phyloP scores from a whole-genome alignment of 768 basidiomycete species.

The Albatrellus ellisii region DNA sequence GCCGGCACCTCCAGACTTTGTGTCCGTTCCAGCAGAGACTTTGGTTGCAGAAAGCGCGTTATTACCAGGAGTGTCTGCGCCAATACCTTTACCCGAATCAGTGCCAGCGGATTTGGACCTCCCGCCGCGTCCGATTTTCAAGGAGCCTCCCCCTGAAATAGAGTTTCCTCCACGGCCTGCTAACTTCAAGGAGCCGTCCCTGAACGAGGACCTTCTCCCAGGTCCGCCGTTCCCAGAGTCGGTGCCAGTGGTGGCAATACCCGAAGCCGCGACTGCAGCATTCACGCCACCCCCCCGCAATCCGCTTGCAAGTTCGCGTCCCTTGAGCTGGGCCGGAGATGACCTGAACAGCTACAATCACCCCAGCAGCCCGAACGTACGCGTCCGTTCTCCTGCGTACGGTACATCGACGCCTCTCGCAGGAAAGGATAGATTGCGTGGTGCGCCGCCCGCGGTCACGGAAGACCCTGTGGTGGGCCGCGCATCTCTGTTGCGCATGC shows the following conservation, averaged over 20 bases:
- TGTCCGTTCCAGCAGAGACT: too few species aligned
- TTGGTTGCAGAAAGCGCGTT: too few species aligned
- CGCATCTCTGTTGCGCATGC: slow-evolving; percentile 8
- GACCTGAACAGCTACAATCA: slow-evolving; percentile 22
- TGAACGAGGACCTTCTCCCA: slow-evolving; percentile 9
- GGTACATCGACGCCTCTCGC: slow-evolving; percentile 4
- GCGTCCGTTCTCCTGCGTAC: slow-evolving; percentile 10
- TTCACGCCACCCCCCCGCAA: too few species aligned
- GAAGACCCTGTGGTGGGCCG: slow-evolving; percentile 7
- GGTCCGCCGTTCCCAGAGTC: slow-evolving; percentile 12
- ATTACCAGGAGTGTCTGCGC: too few species aligned
- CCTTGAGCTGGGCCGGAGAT: slow-evolving; percentile 27
- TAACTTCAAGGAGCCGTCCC: slow-evolving; percentile 25
- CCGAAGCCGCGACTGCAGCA: too few species aligned
- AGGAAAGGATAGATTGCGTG: slow-evolving; percentile 1
- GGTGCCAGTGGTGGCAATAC: slow-evolving; percentile 25
- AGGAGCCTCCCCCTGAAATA: slow-evolving; percentile 48
- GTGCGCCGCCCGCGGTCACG: slow-evolving; percentile 7
- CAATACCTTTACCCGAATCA: slow-evolving; percentile 11
- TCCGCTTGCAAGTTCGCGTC: too few species aligned
- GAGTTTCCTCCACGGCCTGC: slow-evolving; percentile 30
- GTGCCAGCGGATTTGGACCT: slow-evolving; percentile 6
- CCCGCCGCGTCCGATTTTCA: slow-evolving; percentile 36
- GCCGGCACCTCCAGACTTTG: too few species aligned
- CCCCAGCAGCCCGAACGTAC: slow-evolving; percentile 18